Conservation (phyloP, 116 monocot genomes). For the Papilionanthe hybrid region DNA sequence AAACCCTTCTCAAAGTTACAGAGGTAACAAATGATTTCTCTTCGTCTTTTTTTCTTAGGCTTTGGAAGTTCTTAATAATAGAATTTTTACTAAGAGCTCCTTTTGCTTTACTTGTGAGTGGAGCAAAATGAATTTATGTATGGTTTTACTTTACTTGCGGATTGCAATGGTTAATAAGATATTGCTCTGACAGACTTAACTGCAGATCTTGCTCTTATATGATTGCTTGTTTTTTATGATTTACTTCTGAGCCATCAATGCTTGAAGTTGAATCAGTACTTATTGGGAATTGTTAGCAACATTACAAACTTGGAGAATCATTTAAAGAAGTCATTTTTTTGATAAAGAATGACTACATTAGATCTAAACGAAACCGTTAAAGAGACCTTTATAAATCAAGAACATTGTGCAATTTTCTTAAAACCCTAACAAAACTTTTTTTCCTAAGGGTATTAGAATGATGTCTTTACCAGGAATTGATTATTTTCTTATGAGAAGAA, state of each 20-base stretch:
- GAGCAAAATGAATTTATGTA: not conserved
- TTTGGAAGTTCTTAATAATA: not conserved
- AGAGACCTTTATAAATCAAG: too few species aligned
- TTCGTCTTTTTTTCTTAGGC: not conserved
- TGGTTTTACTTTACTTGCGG: not conserved
- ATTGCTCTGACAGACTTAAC: not conserved
- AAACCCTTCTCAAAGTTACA: slow-evolving; percentile 86
- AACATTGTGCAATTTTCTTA: too few species aligned
- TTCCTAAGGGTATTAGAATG: not conserved
- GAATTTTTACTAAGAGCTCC: not conserved
- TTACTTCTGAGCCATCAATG: too few species aligned
- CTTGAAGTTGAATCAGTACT: too few species aligned
- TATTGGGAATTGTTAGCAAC: too few species aligned
- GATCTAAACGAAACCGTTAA: too few species aligned
- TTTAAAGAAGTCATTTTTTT: too few species aligned
- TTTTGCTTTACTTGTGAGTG: not conserved
- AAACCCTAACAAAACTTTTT: not conserved
- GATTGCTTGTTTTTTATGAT: not conserved
- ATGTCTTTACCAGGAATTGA: not conserved
- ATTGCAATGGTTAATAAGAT: not conserved
- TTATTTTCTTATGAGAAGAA: too few species aligned
- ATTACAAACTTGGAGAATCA: too few species aligned
- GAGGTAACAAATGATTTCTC: slow-evolving; percentile 44
- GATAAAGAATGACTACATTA: too few species aligned
- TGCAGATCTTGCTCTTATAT: not conserved